A percentile compares a stretch with the other conserved stretches of the same genome.
Conservation (phyloP, 148 eudicot species). For the Rhododendron griersonianum region DNA sequence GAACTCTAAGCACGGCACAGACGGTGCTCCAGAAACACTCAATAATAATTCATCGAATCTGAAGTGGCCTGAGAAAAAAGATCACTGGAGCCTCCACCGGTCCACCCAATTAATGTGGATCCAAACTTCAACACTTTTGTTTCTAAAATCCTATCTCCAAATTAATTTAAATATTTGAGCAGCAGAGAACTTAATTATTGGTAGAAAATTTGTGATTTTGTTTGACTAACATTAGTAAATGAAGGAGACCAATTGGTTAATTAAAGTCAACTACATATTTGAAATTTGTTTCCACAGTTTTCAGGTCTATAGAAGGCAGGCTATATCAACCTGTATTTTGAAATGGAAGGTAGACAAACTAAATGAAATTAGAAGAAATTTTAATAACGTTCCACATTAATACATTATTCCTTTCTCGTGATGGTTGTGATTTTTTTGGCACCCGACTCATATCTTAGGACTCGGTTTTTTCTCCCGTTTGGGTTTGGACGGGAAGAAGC, state of each 20-base stretch:
- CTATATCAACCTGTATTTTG: neutral
- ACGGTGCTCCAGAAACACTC: neutral
- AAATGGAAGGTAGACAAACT: neutral
- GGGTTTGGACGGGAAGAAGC: neutral
- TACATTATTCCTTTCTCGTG: neutral
- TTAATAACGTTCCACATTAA: no score
- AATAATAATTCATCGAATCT: neutral
- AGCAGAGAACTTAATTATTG: neutral
- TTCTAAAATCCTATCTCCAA: neutral
- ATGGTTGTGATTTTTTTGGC: neutral
- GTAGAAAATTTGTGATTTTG: neutral
- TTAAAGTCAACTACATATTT: neutral
- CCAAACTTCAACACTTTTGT: neutral
- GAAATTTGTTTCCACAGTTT: neutral
- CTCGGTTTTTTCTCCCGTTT: neutral
- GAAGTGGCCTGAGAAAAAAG: neutral
- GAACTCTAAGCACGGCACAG: neutral
- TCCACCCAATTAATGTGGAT: neutral
- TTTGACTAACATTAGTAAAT: neutral
- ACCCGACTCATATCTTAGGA: no score
- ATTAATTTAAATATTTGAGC: neutral
- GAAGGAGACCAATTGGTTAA: neutral
- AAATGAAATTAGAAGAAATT: no score
- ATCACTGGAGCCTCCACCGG: neutral
- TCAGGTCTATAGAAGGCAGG: neutral